These are phyloP conservation scores for Fusarium virguliforme DNA, from an alignment of 2,329 filamentous ascomycete species.

Conservation along the genomic window DNA sequence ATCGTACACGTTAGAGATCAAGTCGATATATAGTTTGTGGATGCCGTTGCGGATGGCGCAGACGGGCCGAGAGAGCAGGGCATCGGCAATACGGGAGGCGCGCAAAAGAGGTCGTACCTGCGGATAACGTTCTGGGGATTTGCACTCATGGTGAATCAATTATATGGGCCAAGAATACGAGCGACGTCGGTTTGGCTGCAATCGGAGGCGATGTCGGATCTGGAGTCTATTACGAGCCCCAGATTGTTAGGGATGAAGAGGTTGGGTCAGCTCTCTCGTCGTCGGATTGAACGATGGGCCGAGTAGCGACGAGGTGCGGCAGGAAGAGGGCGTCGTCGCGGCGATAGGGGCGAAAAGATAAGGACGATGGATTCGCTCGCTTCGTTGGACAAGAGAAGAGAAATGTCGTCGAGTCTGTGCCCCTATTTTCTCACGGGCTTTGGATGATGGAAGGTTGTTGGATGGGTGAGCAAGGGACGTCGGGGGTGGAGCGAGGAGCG, in stretches of 20 bases:
- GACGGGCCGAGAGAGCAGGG: neutral
- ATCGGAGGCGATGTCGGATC: conserved; percentile 36
- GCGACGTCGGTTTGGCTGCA: conserved; percentile 28
- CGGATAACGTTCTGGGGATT: conserved; percentile 73
- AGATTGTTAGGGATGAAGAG: conserved; percentile 36
- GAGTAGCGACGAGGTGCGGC: conserved; percentile 33
- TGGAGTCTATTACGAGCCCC: conserved; percentile 42
- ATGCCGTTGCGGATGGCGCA: conserved; percentile 9
- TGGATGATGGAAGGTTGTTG: conserved; percentile 37
- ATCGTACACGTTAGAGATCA: conserved; percentile 41
- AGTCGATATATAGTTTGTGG: conserved; percentile 3
- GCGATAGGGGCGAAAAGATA: conserved; percentile 27
- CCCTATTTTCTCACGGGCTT: conserved; percentile 47
- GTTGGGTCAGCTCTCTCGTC: conserved; percentile 28
- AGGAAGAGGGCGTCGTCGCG: conserved; percentile 39
- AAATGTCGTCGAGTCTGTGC: conserved; percentile 40
- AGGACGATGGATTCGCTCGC: conserved; percentile 22
- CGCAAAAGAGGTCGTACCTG: conserved; percentile 68
- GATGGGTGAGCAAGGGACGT: conserved; percentile 47
- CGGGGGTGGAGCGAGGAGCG: conserved; percentile 43
- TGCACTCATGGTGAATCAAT: conserved; percentile 60
- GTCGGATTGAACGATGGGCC: conserved; percentile 35
- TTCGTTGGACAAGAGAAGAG: conserved; percentile 17
- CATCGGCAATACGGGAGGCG: conserved; percentile 19
- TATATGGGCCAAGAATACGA: conserved; percentile 31